Evolutionary conservation across 139 green algal species (phyloP).

Genomic region (Yamagishiella unicocca): DNA sequence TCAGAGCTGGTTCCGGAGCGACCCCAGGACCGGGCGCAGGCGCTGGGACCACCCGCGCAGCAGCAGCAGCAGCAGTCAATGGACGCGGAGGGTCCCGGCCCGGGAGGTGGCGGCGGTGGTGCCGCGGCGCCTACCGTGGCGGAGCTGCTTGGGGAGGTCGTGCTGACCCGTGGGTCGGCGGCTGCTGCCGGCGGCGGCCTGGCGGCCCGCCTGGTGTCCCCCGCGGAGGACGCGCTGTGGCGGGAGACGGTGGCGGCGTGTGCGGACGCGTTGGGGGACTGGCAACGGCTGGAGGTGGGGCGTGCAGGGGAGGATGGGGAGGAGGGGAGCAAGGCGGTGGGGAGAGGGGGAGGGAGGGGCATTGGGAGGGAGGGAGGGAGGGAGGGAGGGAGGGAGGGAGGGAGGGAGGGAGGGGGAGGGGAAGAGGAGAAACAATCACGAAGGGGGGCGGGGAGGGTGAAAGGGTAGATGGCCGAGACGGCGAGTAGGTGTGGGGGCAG

Average conservation of each 20-base stretch:
- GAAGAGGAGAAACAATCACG: too few species aligned
- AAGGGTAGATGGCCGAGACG: too few species aligned
- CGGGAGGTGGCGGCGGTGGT: neutral
- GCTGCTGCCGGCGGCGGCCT: neutral
- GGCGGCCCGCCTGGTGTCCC: neutral
- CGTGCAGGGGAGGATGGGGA: neutral
- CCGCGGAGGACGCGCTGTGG: constrained; percentile 6
- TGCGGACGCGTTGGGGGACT: constrained; percentile 34
- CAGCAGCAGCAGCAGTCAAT: neutral
- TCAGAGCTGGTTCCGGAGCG: constrained; percentile 14
- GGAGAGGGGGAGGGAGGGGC: too few species aligned
- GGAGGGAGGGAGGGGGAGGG: too few species aligned
- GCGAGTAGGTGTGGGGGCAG: too few species aligned
- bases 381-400: too few species aligned
- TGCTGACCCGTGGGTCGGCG: constrained; percentile 13
- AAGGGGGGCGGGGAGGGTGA: too few species aligned
- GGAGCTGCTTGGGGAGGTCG: neutral
- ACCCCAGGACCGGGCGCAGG: neutral
- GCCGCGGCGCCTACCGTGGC: neutral
- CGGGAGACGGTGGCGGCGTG: neutral
- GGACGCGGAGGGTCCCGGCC: neutral
- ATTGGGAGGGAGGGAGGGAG: too few species aligned
- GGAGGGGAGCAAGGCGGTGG: too few species aligned
- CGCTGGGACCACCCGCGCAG: neutral
- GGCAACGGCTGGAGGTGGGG: constrained; percentile 12